Evolutionary conservation across 169 alveolate species (phyloP).

Genomic region (Ichthyophthirius multifiliis): DNA sequence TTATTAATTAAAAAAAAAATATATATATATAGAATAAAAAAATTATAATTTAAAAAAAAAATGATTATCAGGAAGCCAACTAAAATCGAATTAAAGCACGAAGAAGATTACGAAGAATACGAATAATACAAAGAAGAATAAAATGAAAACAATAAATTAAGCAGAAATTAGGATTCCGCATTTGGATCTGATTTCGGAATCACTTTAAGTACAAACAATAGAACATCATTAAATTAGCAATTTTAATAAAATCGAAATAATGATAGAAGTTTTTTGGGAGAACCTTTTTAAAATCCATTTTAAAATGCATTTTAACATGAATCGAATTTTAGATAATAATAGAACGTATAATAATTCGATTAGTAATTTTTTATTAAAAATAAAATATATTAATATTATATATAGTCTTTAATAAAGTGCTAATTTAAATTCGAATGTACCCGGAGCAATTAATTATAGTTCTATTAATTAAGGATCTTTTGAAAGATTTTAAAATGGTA

Average conservation of each 20-base stretch:
- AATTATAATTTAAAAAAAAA: not conserved
- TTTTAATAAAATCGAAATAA: not conserved
- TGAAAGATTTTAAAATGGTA: not conserved
- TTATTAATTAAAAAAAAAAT: too few species aligned
- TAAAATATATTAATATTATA: not conserved
- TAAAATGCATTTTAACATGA: not conserved
- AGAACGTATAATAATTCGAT: too few species aligned
- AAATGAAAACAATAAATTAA: slow-evolving; percentile 6
- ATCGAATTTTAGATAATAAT: not conserved
- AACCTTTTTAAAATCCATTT: not conserved
- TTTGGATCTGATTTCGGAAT: slow-evolving; percentile 1
- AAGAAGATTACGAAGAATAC: slow-evolving; percentile 38
- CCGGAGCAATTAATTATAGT: not conserved
- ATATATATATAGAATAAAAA: not conserved
- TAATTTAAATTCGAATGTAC: not conserved
- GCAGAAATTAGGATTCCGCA: not conserved
- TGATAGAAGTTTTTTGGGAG: slow-evolving; percentile 4
- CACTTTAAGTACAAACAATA: not conserved
- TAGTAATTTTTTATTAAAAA: too few species aligned
- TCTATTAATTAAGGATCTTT: slow-evolving; percentile 2
- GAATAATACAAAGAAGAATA: slow-evolving; percentile 25
- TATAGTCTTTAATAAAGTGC: not conserved
- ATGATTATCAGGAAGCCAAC: slow-evolving; percentile 50
- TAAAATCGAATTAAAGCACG: slow-evolving; percentile 35
- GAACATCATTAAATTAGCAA: not conserved